Evolutionary conservation across 2,329 filamentous ascomycete genomes (phyloP).

Genomic region (Leptographium procerum): DNA sequence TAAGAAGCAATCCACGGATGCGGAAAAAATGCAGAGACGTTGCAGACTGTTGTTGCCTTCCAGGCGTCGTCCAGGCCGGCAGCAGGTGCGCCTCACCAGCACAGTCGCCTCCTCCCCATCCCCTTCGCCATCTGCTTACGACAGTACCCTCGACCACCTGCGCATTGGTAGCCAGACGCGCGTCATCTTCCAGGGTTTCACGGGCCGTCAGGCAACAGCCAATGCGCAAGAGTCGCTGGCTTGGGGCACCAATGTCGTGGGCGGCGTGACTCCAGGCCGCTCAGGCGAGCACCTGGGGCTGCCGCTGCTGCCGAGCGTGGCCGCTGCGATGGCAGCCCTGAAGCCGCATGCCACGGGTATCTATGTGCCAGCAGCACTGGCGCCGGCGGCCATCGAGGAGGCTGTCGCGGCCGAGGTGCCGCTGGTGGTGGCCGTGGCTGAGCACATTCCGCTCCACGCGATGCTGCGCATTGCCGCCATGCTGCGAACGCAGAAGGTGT

Average conservation of each 20-base stretch:
- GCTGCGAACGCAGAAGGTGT: conserved; percentile 58
- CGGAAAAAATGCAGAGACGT: background rate
- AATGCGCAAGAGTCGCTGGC: conserved; percentile 66
- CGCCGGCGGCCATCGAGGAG: conserved; percentile 63
- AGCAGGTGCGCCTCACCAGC: background rate
- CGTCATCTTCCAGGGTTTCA: conserved; percentile 32
- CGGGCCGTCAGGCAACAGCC: conserved; percentile 48
- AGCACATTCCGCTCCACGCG: conserved; percentile 70
- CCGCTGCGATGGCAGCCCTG: conserved; percentile 54
- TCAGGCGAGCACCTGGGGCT: conserved; percentile 48
- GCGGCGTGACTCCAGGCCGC: conserved; percentile 58
- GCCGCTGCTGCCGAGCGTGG: conserved; percentile 58
- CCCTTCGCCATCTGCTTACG: conserved; percentile 13
- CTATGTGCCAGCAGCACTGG: conserved; percentile 67
- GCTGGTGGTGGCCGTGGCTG: conserved; percentile 66
- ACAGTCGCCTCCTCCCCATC: background rate
- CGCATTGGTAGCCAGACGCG: conserved; percentile 27
- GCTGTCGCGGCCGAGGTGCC: conserved; percentile 71
- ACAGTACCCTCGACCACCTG: conserved; percentile 24
- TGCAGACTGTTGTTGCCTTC: background rate
- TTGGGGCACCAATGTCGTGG: conserved; percentile 73
- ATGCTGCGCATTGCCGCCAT: conserved; percentile 61
- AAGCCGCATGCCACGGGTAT: conserved; percentile 70
- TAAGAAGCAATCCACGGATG: no score
- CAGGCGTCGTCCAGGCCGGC: background rate